Percentiles rank a stretch among this genome's conserved stretches.
These are phyloP conservation scores for Retiboletus fuscus DNA, from an alignment of 1,284 basidiomycete species.

Conservation along the genomic window DNA sequence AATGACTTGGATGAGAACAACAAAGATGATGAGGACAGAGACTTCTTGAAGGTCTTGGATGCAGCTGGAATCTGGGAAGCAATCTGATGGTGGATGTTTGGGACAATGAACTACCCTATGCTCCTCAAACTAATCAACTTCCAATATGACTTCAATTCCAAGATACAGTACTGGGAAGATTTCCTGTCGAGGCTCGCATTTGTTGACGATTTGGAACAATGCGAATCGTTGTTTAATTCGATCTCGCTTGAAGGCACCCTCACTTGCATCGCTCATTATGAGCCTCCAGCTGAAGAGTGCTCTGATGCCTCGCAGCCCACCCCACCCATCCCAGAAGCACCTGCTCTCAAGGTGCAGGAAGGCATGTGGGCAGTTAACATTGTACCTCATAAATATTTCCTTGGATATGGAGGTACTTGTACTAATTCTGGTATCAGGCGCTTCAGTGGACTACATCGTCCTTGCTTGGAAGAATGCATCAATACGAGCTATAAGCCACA, in stretches of 20 bases:
- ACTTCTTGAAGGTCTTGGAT: background rate
- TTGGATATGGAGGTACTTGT: background rate
- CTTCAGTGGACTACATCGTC: background rate
- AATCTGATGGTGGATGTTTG: background rate
- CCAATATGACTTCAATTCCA: background rate
- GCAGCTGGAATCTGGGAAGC: background rate
- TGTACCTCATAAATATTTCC: background rate
- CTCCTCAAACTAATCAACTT: background rate
- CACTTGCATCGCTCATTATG: background rate
- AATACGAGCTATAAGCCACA: background rate
- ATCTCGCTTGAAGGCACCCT: background rate
- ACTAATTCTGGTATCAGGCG: background rate
- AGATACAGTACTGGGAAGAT: constrained; percentile 4
- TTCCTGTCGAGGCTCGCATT: background rate
- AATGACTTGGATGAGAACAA: background rate
- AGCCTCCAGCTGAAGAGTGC: background rate
- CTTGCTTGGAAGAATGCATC: background rate
- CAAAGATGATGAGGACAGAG: background rate
- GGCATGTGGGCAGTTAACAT: background rate
- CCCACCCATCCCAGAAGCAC: background rate
- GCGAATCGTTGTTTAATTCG: background rate
- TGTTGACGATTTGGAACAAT: background rate
- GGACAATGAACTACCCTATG: background rate
- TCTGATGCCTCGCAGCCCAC: no score
- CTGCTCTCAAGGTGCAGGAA: background rate